Percentiles rank a stretch among this genome's conserved stretches.
phyloP scores from a whole-genome alignment of 2,329 filamentous ascomycete genomes.

The Beauveria bassiana region DNA sequence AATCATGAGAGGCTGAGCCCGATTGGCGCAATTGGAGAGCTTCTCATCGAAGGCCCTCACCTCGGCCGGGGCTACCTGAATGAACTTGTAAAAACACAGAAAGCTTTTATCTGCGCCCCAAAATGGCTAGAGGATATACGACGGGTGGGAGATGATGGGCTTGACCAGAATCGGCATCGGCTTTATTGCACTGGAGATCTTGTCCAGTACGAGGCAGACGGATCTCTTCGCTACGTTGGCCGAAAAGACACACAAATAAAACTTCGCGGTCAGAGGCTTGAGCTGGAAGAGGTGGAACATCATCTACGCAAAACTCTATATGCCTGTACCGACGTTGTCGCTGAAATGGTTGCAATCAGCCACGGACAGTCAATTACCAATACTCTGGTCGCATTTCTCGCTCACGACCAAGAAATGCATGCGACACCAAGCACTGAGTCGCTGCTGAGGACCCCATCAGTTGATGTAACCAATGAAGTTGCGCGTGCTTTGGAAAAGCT shows the following conservation, averaged over 20 bases:
- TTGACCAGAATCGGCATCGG: background rate
- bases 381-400: background rate
- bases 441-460: too few species aligned
- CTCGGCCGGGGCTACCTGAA: slow-evolving; percentile 19
- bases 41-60: slow-evolving; percentile 21
- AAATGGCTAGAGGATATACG: background rate
- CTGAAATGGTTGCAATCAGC: background rate
- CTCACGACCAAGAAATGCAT: too few species aligned
- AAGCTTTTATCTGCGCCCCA: slow-evolving; percentile 16
- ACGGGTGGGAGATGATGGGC: too few species aligned
- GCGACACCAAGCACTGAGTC: slow-evolving; percentile 5
- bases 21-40: slow-evolving; percentile 19
- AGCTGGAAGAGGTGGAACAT: slow-evolving; percentile 29
- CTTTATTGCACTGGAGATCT: slow-evolving; percentile 41
- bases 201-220: slow-evolving; percentile 33
- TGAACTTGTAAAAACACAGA: slow-evolving; percentile 17
- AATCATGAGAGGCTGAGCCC: slow-evolving; percentile 18
- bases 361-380: background rate
- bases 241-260: slow-evolving; percentile 54
- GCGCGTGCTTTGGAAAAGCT: slow-evolving; percentile 12
- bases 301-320: slow-evolving; percentile 25
- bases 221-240: slow-evolving; percentile 37
- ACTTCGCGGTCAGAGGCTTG: slow-evolving; percentile 49
- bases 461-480: too few species aligned
- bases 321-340: background rate